Evolutionary conservation across 306 rosid species (phyloP).

Genomic region (Medicago lupulina): DNA sequence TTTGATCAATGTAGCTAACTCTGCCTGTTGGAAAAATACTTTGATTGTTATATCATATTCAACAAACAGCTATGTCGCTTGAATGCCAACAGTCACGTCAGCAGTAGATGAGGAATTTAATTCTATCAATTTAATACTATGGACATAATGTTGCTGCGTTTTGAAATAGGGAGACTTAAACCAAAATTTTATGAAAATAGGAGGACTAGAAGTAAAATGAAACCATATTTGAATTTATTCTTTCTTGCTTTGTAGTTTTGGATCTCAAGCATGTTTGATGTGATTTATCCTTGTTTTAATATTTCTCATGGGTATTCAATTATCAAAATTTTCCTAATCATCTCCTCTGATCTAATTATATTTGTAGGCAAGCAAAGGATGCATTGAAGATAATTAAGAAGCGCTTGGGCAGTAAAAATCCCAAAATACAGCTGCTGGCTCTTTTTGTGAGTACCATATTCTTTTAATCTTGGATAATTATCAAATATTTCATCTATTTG

Average conservation of each 20-base stretch:
- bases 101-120: background rate
- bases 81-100: background rate
- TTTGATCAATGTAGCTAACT: background rate
- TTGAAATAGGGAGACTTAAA: background rate
- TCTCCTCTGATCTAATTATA: conserved; percentile 36
- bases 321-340: conserved; percentile 35
- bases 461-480: conserved; percentile 35
- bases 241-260: conserved; percentile 32
- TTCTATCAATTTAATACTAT: background rate
- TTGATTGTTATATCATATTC: conserved; percentile 11
- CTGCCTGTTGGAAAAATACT: background rate
- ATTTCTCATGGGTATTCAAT: conserved; percentile 15
- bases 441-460: conserved; percentile 80
- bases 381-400: conserved; percentile 93
- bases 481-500: conserved; percentile 22
- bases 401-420: conserved; percentile 77
- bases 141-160: background rate
- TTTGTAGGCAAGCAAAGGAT: conserved; percentile 94
- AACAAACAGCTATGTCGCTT: conserved; percentile 11
- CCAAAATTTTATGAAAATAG: conserved; percentile 7
- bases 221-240: conserved; percentile 16
- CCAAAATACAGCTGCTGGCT: conserved; percentile 85
- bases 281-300: background rate
- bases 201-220: background rate
- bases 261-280: conserved; percentile 34